phyloP scores from a whole-genome alignment of 768 basidiomycete species.

The Suillus tomentosus region DNA sequence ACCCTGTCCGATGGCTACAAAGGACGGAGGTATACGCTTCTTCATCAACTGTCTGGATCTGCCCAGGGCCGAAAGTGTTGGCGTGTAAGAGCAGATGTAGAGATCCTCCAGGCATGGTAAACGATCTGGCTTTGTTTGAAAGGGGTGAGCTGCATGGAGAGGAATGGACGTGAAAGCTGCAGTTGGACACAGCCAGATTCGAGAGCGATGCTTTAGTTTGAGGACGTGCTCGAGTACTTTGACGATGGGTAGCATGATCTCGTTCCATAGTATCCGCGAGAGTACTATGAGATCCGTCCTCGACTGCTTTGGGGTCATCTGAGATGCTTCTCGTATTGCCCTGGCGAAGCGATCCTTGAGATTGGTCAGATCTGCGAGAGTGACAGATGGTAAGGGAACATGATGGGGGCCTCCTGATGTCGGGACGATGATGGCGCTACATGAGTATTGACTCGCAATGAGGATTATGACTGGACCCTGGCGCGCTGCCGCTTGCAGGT shows the following conservation, averaged over 20 bases:
- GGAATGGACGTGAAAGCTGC: too few relatives aligned
- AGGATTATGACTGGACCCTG: neutral
- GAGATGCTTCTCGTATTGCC: conserved; percentile 7
- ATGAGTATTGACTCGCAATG: neutral
- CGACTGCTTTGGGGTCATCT: neutral
- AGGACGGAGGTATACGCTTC: neutral
- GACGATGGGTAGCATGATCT: neutral
- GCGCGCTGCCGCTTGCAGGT: neutral
- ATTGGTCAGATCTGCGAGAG: conserved; percentile 7
- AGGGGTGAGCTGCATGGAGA: neutral
- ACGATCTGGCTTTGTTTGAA: neutral
- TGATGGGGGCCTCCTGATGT: neutral
- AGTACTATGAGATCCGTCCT: neutral
- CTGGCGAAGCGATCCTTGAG: conserved; percentile 11
- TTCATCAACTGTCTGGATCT: neutral
- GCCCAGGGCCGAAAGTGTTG: neutral
- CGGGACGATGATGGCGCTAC: neutral
- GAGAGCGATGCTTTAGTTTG: neutral
- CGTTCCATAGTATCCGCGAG: neutral
- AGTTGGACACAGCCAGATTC: conserved; percentile 2
- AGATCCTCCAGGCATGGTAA: neutral
- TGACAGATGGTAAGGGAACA: neutral
- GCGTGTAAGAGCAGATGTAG: neutral
- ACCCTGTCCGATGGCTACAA: neutral
- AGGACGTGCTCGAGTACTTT: neutral